These are phyloP conservation scores for Raffaelea ambrosiae DNA, from an alignment of 2,329 filamentous ascomycete genomes.

Conservation along the genomic window DNA sequence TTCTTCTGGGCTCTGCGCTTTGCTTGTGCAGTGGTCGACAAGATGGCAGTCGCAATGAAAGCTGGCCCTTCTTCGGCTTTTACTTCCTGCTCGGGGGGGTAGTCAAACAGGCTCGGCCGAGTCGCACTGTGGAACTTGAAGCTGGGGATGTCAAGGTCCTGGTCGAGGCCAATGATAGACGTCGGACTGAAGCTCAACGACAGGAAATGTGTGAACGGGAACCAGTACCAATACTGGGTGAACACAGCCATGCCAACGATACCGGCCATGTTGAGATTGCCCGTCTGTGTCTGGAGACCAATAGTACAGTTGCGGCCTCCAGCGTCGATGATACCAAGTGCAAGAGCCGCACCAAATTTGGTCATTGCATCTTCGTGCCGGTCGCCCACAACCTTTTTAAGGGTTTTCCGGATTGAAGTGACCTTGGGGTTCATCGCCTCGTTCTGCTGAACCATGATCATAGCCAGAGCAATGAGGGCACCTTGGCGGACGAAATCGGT, in stretches of 20 bases:
- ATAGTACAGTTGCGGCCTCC: slow-evolving; percentile 98
- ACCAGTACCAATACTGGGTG: slow-evolving; percentile 99
- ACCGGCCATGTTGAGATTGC: slow-evolving; percentile 96
- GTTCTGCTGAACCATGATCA: slow-evolving; percentile 99
- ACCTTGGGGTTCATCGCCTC: slow-evolving; percentile 99
- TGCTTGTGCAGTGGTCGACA: slow-evolving; percentile 94
- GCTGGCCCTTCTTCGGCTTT: slow-evolving; percentile 91
- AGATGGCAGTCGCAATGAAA: slow-evolving; percentile 86
- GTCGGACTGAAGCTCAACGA: slow-evolving; percentile 96
- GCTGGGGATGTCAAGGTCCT: slow-evolving; percentile 84
- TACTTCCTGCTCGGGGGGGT: slow-evolving; percentile 91
- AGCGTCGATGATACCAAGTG: slow-evolving; percentile 94
- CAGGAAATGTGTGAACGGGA: slow-evolving; percentile 95
- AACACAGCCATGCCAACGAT: slow-evolving; percentile 98
- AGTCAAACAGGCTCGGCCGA: slow-evolving; percentile 91
- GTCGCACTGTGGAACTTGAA: slow-evolving; percentile 97
- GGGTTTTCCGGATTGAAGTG: slow-evolving; percentile 77
- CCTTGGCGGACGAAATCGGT: slow-evolving; percentile 98
- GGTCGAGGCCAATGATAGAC: slow-evolving; percentile 87
- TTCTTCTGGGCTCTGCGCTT: slow-evolving; percentile 92
- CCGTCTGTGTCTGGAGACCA: slow-evolving; percentile 92
- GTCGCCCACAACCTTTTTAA: slow-evolving; percentile 89
- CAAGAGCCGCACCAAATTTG: slow-evolving; percentile 92
- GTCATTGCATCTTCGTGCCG: slow-evolving; percentile 99
- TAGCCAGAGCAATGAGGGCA: slow-evolving; percentile 84